These are phyloP conservation scores for Colletotrichum endophyticum DNA, from an alignment of 2,329 filamentous ascomycete species.

Conservation along the genomic window DNA sequence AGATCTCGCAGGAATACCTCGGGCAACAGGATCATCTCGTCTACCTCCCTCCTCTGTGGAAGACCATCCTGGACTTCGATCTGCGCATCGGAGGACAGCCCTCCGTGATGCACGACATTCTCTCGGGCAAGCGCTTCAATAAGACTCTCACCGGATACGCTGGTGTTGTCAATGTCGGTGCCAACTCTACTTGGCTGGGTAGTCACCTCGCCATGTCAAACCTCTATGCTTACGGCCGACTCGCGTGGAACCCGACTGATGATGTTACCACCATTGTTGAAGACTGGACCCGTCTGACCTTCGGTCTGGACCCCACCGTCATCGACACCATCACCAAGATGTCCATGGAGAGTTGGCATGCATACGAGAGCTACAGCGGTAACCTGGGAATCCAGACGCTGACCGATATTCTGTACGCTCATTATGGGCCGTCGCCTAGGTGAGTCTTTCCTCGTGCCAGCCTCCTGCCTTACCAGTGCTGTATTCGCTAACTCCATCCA, in stretches of 20 bases:
- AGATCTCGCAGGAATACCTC: conserved; percentile 73
- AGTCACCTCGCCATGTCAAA: conserved; percentile 75
- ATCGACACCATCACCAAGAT: conserved; percentile 64
- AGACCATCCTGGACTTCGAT: conserved; percentile 71
- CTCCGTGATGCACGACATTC: conserved; percentile 63
- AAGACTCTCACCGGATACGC: conserved; percentile 65
- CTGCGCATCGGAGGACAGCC: conserved; percentile 61
- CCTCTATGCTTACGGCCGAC: conserved; percentile 70
- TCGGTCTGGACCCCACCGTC: conserved; percentile 59
- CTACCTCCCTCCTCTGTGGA: conserved; percentile 73
- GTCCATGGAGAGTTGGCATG: conserved; percentile 72
- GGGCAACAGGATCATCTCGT: conserved; percentile 74
- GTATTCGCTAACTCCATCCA: conserved; percentile 36
- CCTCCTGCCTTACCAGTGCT: not conserved
- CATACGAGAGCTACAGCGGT: conserved; percentile 74
- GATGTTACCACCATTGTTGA: conserved; percentile 57
- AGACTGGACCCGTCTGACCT: conserved; percentile 73
- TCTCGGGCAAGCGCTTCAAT: conserved; percentile 64
- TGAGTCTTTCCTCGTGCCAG: not conserved
- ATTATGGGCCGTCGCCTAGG: conserved; percentile 61
- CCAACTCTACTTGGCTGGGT: conserved; percentile 71
- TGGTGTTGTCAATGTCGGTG: conserved; percentile 71
- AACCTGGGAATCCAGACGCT: conserved; percentile 75
- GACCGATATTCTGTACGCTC: conserved; percentile 69
- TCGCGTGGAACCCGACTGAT: conserved; percentile 67